These are phyloP conservation scores for Debaryomyces psychrophilus DNA, from an alignment of 1,139 yeast genomes.

Conservation along the genomic window DNA sequence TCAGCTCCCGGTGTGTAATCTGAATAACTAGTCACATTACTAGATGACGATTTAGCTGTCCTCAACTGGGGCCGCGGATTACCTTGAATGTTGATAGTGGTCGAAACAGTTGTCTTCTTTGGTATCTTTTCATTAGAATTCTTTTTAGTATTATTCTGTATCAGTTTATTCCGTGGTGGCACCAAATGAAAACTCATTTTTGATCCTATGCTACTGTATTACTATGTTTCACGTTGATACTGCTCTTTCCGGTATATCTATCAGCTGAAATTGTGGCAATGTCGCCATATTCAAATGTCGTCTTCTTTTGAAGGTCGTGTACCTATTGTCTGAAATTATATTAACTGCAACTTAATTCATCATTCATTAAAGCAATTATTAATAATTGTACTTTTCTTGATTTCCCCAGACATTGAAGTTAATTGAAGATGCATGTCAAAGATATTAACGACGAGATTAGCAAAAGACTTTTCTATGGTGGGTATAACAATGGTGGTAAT, in stretches of 20 bases:
- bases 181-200: conserved; percentile 19
- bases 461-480: conserved; percentile 12
- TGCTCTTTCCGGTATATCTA: neutral
- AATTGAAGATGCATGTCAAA: conserved; percentile 9
- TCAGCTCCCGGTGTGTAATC: conserved; percentile 1
- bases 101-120: neutral
- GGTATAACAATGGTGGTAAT: conserved; percentile 10
- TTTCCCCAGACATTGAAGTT: neutral
- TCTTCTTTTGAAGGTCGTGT: neutral
- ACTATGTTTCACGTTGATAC: neutral
- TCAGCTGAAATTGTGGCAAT: neutral
- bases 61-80: neutral
- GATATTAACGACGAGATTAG: conserved; percentile 8
- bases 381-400: neutral
- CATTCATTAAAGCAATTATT: neutral
- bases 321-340: neutral
- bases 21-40: neutral
- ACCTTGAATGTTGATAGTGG: neutral
- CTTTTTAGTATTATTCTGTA: conserved; percentile 33
- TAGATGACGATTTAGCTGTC: neutral
- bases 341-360: conserved; percentile 2
- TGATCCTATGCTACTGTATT: neutral
- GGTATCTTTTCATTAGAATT: conserved; percentile 19
- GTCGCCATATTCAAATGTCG: conserved; percentile 6
- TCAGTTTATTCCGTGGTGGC: conserved; percentile 37